Conservation (phyloP, 331 rosid genomes). For the Dryas integrifolia region DNA sequence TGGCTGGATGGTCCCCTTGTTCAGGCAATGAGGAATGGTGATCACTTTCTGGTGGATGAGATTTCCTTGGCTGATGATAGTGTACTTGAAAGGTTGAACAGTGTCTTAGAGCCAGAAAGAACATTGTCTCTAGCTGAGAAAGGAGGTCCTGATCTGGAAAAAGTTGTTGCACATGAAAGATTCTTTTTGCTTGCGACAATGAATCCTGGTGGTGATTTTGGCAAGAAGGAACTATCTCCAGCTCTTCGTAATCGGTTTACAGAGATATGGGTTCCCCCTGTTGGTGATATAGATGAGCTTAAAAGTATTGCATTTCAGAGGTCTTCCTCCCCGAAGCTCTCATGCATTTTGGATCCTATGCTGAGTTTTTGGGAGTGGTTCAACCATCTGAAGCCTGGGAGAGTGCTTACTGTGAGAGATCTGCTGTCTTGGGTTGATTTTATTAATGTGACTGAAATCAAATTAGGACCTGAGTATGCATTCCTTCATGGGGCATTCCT, state of each 20-base stretch:
- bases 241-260: conserved; percentile 49
- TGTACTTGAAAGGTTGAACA: conserved; percentile 93
- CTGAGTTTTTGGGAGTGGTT: conserved; percentile 77
- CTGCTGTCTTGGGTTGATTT: conserved; percentile 88
- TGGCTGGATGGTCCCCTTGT: conserved; percentile 98
- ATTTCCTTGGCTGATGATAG: conserved; percentile 98
- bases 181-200: conserved; percentile 90
- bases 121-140: conserved; percentile 88
- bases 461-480: conserved; percentile 68
- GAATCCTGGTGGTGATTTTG: conserved; percentile 99
- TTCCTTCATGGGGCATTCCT: conserved; percentile 88
- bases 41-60: conserved; percentile 86
- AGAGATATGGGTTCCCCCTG: conserved; percentile 71
- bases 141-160: conserved; percentile 78
- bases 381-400: conserved; percentile 55
- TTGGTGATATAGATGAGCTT: conserved; percentile 41
- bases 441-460: conserved; percentile 48
- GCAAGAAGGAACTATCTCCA: conserved; percentile 78
- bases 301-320: conserved; percentile 42
- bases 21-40: conserved; percentile 84
- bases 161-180: conserved; percentile 56
- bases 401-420: conserved; percentile 88
- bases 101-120: conserved; percentile 92
- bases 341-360: conserved; percentile 45
- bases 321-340: conserved; percentile 32